Evolutionary conservation across 441 rosid species (phyloP), one percentile per base, ranked within the genome.

Genomic region (Syzygium malaccense): DNA sequence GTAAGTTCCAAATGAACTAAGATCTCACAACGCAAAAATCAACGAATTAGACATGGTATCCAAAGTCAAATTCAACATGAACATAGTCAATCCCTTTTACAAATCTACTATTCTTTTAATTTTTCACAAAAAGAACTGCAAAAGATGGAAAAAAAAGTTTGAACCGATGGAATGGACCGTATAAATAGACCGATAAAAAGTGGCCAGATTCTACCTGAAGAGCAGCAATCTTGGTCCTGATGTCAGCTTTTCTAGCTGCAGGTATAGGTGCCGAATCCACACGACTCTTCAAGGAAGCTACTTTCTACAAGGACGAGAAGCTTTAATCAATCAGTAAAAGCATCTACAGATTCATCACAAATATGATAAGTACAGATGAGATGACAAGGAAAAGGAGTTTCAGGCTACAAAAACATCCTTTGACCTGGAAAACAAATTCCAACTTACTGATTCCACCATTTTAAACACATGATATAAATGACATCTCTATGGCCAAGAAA

Each of bases 171-270:
- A 58, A 45, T 87, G 68, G 64, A 89, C 88, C 17, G 55, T 25
- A 75, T 79, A 86, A 12, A 33, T 13, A 71, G 30, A 18, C n/a
- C 7, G 12, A 80, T 11, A 45, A 84, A 64, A 14, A 87, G 60
- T 28, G 79, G 33, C 41, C 41, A 55, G 71, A 87, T 58, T 75
- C 86, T 92, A 96, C 99, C 99, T 96, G 99, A 89, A 98, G 98
- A 54, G 89, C 86, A 51, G 91, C 90, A 88, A 98, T 96, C 92
- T 95, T 96, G 54, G 93, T 93, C 95, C 96, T 95, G 88, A 98
- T 93, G 87, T 95, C 97, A 88, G 98, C 98, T 90, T 96, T 98
- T 94, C 92, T 95, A 88, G 96, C 96, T 30, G 99, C 99, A 57
- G 99, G 99, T 89, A 97, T 97, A 87, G 92, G 78, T 86, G 96